Evolutionary conservation across 805 yeast species (phyloP), one percentile per base, ranked within the genome.

Genomic region (Saturnispora silvae): DNA sequence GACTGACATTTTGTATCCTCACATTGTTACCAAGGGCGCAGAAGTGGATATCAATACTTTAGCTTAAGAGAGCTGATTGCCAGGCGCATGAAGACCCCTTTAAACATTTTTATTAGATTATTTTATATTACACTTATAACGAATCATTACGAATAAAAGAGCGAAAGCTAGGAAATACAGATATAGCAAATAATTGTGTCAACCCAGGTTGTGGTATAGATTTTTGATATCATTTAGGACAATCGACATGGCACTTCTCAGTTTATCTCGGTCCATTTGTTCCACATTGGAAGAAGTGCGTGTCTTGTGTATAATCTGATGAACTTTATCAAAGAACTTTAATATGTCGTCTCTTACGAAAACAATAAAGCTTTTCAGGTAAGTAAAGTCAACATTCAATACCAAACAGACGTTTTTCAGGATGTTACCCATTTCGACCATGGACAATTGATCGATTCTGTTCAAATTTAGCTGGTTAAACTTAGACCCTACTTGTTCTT

Each of bases 1-100:
- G 51, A 81, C 94, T 33, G 76, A 79, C 25, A 66, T 81, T 59
- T 67, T 81, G 53, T 81, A 81, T 56, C 86, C 81, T 48, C 82
- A 81, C 40, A 70, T 77, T 40, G 70, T 77, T 33, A 74, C 81
- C 3, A 40, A 61, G 31, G 63, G 56, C 17, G 35, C 45, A 17
- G 57, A 56, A 40, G 45, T 58, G 37, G 62, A 57, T 32, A 49
- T 61, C 37, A 31, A 40, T 11, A 45, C 52, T 14, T 49, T 63
- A 44, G 58, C 57, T 34, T 31, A 18, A 28, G 31, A 4, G n/a
- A 15, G 15, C 13, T 3, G 13, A n/a, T 28, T 14, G 4, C 9
- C 11, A 28, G 10, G 8, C 10, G 5, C 13, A 14, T 14, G 4
- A 9, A 10, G 18, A 14, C n/a, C 16, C 18, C 10, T 13, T n/a